Percentiles rank a stretch among this genome's conserved stretches.
Evolutionary conservation across 2,329 filamentous ascomycete species (phyloP).

Genomic region (Zasmidium citrigriseum): DNA sequence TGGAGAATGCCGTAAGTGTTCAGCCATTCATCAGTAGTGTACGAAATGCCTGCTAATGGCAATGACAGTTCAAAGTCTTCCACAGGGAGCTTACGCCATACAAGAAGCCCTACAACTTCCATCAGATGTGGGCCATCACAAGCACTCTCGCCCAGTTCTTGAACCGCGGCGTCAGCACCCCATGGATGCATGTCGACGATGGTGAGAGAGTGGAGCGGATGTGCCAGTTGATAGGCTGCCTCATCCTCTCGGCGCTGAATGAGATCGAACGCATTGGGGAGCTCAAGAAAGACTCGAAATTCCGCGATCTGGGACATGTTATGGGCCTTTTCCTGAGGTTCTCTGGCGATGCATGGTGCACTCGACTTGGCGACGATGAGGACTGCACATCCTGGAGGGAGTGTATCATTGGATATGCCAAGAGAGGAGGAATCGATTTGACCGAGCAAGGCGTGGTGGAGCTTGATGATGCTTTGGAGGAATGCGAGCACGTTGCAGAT

Average conservation of each 20-base stretch:
- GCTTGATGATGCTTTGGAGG: not conserved
- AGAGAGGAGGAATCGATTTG: slow-evolving; percentile 17
- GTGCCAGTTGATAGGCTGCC: slow-evolving; percentile 8
- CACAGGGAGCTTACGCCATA: no score
- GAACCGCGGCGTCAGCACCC: not conserved
- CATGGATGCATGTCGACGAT: slow-evolving; percentile 11
- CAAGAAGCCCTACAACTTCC: no score
- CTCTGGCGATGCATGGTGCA: not conserved
- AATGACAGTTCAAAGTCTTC: no score
- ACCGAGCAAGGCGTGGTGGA: not conserved
- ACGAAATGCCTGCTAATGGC: no score
- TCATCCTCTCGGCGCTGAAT: slow-evolving; percentile 16
- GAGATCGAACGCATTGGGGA: slow-evolving; percentile 14
- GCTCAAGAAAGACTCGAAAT: slow-evolving; percentile 17
- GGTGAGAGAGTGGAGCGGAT: slow-evolving; percentile 10
- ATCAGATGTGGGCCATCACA: slow-evolving; percentile 13
- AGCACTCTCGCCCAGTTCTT: slow-evolving; percentile 14
- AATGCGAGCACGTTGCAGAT: not conserved
- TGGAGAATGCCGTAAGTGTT: no score
- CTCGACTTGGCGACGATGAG: slow-evolving; percentile 7
- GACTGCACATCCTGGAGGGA: no score
- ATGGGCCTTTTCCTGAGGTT: slow-evolving; percentile 8
- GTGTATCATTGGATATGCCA: slow-evolving; percentile 22
- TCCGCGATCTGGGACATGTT: slow-evolving; percentile 19
- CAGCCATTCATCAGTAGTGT: no score